Evolutionary conservation across 192 early-diverging fungal species (phyloP).

Genomic region (Entomortierella lignicola): DNA sequence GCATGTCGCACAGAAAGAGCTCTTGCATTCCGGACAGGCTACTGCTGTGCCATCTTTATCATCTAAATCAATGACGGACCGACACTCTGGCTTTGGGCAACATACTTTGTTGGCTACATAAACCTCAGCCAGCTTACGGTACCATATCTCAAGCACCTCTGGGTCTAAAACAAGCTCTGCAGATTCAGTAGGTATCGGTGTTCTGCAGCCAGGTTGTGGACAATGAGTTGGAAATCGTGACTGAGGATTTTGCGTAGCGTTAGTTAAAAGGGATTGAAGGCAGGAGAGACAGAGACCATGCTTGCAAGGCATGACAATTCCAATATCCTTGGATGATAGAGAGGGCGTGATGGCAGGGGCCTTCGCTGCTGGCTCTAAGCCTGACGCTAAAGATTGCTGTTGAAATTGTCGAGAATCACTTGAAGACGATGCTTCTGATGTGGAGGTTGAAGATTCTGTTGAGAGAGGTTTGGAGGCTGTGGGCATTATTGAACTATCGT

Average conservation of each 20-base stretch:
- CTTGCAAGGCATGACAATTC: constrained; percentile 38
- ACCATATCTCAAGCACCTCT: constrained; percentile 36
- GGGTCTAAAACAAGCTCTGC: constrained; percentile 40
- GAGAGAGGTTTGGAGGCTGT: constrained; percentile 1
- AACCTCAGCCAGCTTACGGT: constrained; percentile 44
- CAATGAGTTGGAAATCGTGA: constrained; percentile 38
- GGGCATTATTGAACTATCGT: neutral
- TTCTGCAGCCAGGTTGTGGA: constrained; percentile 41
- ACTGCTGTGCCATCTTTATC: constrained; percentile 48
- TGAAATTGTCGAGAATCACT: neutral
- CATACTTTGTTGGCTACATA: constrained; percentile 52
- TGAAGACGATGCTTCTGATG: neutral
- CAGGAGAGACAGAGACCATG: constrained; percentile 49
- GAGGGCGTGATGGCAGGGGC: constrained; percentile 28
- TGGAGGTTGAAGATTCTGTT: neutral
- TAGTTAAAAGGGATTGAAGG: constrained; percentile 41
- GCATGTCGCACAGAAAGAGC: constrained; percentile 47
- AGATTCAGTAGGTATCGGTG: constrained; percentile 46
- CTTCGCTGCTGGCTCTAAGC: neutral
- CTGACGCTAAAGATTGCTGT: neutral
- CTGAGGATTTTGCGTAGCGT: constrained; percentile 22
- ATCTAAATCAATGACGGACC: constrained; percentile 48
- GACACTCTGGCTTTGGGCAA: constrained; percentile 40
- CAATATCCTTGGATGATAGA: constrained; percentile 40
- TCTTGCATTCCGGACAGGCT: constrained; percentile 47